Conservation (phyloP, 306 rosid species). For the Quercus engelmannii region DNA sequence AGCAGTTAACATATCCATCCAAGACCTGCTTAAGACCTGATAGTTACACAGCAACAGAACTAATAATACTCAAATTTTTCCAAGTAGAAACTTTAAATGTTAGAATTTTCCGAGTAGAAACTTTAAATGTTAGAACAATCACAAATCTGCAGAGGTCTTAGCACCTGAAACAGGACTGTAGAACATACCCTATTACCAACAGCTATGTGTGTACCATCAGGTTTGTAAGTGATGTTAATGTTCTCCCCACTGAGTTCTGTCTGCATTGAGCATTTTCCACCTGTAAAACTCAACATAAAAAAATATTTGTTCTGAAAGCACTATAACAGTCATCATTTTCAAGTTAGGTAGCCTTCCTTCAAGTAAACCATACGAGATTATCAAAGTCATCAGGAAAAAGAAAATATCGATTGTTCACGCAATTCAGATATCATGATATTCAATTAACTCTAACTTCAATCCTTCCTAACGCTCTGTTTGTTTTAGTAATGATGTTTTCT, state of each 20-base stretch:
- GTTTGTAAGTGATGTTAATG: slow-evolving; percentile 93
- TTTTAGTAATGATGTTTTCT: no score
- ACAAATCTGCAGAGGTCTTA: slow-evolving; percentile 15
- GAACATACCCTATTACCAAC: slow-evolving; percentile 88
- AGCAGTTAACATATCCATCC: not conserved
- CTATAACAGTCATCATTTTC: not conserved
- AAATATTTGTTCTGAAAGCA: slow-evolving; percentile 6
- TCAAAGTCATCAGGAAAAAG: no score
- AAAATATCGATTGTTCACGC: no score
- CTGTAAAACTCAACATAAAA: slow-evolving; percentile 37
- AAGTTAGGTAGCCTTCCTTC: no score
- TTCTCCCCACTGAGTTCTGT: slow-evolving; percentile 95
- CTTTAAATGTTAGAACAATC: slow-evolving; percentile 7
- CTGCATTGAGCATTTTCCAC: slow-evolving; percentile 89
- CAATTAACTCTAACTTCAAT: no score
- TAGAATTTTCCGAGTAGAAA: slow-evolving; percentile 3
- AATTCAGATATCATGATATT: no score
- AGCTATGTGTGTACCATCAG: slow-evolving; percentile 89
- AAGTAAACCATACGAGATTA: not conserved
- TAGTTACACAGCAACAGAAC: slow-evolving; percentile 3
- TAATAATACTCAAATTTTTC: not conserved
- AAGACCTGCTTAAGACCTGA: not conserved
- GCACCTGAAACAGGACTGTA: slow-evolving; percentile 17
- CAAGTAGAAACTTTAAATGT: slow-evolving; percentile 1
- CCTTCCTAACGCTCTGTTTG: no score